Percentiles rank a stretch among this genome's conserved stretches.
phyloP scores from a whole-genome alignment of 352 stramenopile species.

The Halophytophthora polymorphica region DNA sequence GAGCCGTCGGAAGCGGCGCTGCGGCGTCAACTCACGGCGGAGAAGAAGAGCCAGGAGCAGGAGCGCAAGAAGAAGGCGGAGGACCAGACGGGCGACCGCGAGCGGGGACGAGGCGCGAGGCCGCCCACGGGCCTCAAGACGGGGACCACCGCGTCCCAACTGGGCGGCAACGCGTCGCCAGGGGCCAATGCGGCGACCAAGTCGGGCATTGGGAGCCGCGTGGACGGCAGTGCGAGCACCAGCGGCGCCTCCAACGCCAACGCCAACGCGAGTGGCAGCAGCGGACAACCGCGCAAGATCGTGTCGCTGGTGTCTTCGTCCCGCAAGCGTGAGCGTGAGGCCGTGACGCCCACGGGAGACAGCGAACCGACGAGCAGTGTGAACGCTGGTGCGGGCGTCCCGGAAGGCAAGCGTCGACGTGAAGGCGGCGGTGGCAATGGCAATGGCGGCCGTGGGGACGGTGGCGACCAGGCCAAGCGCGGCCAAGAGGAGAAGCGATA shows the following conservation, averaged over 20 bases:
- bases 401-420: slow-evolving; percentile 48
- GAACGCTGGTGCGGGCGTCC: slow-evolving; percentile 2
- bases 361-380: slow-evolving; percentile 3
- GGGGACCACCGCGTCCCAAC: slow-evolving; percentile 6
- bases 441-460: slow-evolving; percentile 6
- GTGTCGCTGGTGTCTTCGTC: slow-evolving; percentile 70
- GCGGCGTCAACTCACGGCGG: slow-evolving; percentile 69
- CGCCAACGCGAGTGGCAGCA: slow-evolving; percentile 6
- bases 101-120: not conserved
- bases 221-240: no score
- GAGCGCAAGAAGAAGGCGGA: slow-evolving; percentile 21
- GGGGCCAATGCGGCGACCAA: slow-evolving; percentile 21
- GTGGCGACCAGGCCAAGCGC: slow-evolving; percentile 22
- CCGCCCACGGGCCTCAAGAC: slow-evolving; percentile 22
- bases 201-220: no score
- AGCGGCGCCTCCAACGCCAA: no score
- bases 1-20: slow-evolving; percentile 66
- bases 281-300: slow-evolving; percentile 53
- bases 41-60: slow-evolving; percentile 54
- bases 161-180: slow-evolving; percentile 5
- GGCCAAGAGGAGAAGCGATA: slow-evolving; percentile 47
- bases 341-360: slow-evolving; percentile 7
- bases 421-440: slow-evolving; percentile 20
- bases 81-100: slow-evolving; percentile 11
- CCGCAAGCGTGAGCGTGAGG: slow-evolving; percentile 68